Conservation (phyloP, 192 early-diverging fungal species). For the Helicostylum pulchrum region DNA sequence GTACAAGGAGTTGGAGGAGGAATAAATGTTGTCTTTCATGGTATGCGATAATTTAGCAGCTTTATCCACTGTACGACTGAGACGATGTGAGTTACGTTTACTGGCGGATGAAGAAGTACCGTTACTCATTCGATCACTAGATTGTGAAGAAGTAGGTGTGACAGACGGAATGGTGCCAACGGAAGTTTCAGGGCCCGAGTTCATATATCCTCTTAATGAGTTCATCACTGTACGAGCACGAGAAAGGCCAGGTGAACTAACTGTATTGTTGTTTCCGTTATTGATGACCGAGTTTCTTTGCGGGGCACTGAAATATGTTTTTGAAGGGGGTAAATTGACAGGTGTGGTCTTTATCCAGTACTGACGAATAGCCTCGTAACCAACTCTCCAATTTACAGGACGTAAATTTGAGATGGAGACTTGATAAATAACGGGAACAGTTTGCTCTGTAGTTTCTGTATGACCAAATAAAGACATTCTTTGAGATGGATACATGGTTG, state of each 20-base stretch:
- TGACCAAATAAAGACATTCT: not conserved
- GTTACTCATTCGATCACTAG: not conserved
- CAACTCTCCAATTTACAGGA: conserved; percentile 26
- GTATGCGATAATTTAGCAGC: conserved; percentile 22
- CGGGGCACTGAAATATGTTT: conserved; percentile 22
- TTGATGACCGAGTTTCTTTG: not conserved
- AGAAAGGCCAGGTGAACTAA: conserved; percentile 13
- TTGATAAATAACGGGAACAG: conserved; percentile 32
- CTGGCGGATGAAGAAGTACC: not conserved
- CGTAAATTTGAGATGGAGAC: conserved; percentile 6
- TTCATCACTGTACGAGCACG: conserved; percentile 34
- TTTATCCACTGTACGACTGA: conserved; percentile 28
- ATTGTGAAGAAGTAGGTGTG: not conserved
- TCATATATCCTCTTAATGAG: conserved; percentile 22
- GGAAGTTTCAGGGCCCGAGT: not conserved
- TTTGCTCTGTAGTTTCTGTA: not conserved
- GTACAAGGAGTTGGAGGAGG: not conserved
- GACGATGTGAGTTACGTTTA: conserved; percentile 26
- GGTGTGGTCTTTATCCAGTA: conserved; percentile 32
- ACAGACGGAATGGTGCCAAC: not conserved
- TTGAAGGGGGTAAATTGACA: conserved; percentile 8
- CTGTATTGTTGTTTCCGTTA: not conserved
- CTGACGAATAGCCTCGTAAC: conserved; percentile 28
- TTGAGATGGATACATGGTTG: not conserved
- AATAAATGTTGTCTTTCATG: conserved; percentile 11